phyloP scores from a whole-genome alignment of 2,329 filamentous ascomycete species.

The Oidium heveae region DNA sequence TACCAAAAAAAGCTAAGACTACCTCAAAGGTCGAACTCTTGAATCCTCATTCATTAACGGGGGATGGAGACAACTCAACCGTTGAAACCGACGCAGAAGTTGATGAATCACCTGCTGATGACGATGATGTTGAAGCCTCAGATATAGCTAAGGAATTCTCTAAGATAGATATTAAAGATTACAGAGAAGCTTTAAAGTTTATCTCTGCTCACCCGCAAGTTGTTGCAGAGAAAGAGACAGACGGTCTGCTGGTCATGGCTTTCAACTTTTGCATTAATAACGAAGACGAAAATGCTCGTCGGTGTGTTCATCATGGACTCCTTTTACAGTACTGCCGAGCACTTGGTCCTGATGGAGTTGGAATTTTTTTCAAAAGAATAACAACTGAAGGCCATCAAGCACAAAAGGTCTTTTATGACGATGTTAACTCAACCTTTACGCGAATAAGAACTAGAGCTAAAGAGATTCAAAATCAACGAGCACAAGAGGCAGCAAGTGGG shows the following conservation, averaged over 20 bases:
- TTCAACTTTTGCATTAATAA: constrained; percentile 69
- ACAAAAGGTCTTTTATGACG: constrained; percentile 71
- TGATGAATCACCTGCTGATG: constrained; percentile 30
- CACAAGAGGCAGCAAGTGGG: constrained; percentile 27
- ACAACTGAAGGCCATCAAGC: constrained; percentile 76
- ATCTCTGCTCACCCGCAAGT: constrained; percentile 57
- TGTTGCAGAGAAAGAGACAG: constrained; percentile 62
- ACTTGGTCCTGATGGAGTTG: constrained; percentile 66
- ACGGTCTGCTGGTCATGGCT: constrained; percentile 71
- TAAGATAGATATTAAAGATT: constrained; percentile 51
- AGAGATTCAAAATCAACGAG: constrained; percentile 20
- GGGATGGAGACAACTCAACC: constrained; percentile 21
- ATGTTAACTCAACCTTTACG: constrained; percentile 69
- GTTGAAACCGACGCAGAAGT: constrained; percentile 36
- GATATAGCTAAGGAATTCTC: constrained; percentile 60
- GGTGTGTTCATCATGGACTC: constrained; percentile 81
- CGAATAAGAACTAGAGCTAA: constrained; percentile 48
- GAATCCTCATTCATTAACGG: constrained; percentile 33
- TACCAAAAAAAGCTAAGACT: constrained; percentile 8
- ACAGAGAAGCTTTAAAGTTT: constrained; percentile 47
- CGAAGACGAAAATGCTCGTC: constrained; percentile 49
- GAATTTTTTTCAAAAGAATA: constrained; percentile 88
- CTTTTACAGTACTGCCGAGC: constrained; percentile 86
- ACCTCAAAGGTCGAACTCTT: constrained; percentile 42
- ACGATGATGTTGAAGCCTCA: constrained; percentile 51